A percentile compares a stretch with the other conserved stretches of the same genome.
Evolutionary conservation across 163 green algal genomes (phyloP).

Genomic region (Volvox carteri): DNA sequence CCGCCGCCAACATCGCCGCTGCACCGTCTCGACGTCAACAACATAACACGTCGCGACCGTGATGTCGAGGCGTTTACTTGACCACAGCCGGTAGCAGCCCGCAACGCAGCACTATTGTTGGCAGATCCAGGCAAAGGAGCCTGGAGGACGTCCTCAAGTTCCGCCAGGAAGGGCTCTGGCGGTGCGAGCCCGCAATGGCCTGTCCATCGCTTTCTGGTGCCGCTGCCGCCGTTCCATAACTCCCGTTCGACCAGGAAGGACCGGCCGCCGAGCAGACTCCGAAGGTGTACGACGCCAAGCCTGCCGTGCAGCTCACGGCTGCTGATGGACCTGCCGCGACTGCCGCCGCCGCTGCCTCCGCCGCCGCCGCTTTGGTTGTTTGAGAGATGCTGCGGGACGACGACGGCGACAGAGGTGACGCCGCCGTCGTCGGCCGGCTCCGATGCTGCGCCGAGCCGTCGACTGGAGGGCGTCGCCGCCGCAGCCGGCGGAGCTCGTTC

Average conservation of each 20-base stretch:
- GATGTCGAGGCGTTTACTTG: not conserved
- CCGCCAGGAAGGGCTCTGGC: no score
- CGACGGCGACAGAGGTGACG: not conserved
- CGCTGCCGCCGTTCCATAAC: not conserved
- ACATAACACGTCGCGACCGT: not conserved
- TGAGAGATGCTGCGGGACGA: not conserved
- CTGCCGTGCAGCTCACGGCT: not conserved
- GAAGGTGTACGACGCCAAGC: not conserved
- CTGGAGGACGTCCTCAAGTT: not conserved
- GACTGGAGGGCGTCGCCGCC: not conserved
- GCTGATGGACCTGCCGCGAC: not conserved
- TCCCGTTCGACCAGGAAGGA: not conserved
- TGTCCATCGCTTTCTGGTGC: not conserved
- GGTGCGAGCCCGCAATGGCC: not conserved
- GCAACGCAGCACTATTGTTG: no score
- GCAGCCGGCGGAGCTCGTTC: not conserved
- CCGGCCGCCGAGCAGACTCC: not conserved
- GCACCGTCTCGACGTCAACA: not conserved
- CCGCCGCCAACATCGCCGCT: not conserved
- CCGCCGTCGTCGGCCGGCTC: not conserved
- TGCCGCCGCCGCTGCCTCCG: not conserved
- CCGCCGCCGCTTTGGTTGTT: not conserved
- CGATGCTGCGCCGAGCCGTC: not conserved
- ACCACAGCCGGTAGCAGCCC: not conserved
- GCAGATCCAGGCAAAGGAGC: conserved; percentile 2